phyloP scores from a whole-genome alignment of 805 yeast genomes.

The Cyberlindnera americana region DNA sequence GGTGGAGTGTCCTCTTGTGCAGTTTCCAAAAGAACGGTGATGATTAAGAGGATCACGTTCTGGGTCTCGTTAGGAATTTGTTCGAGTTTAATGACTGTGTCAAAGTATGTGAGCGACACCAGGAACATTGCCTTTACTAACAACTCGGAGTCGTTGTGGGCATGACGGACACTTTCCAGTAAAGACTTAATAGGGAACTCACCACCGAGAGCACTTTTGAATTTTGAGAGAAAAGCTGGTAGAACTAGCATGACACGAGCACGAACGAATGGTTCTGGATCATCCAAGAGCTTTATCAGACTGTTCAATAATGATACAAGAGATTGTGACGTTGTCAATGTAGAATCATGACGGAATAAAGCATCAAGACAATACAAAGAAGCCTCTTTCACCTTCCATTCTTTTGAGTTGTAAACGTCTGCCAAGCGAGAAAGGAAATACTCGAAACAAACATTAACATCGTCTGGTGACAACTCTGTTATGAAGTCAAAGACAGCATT shows the following conservation, averaged over 20 bases:
- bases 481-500: slow-evolving; percentile 58
- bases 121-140: slow-evolving; percentile 33
- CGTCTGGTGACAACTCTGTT: slow-evolving; percentile 42
- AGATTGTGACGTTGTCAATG: slow-evolving; percentile 27
- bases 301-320: slow-evolving; percentile 11
- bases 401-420: slow-evolving; percentile 9
- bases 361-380: slow-evolving; percentile 50
- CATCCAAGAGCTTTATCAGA: slow-evolving; percentile 12
- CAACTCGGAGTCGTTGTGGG: slow-evolving; percentile 30
- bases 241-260: slow-evolving; percentile 48
- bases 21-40: slow-evolving; percentile 41
- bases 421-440: slow-evolving; percentile 9
- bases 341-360: slow-evolving; percentile 36
- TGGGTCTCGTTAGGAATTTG: slow-evolving; percentile 23
- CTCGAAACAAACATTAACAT: slow-evolving; percentile 29
- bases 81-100: slow-evolving; percentile 32
- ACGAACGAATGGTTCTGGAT: slow-evolving; percentile 37
- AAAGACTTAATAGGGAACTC: slow-evolving; percentile 31
- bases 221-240: slow-evolving; percentile 57
- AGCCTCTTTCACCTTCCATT: slow-evolving; percentile 46
- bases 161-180: slow-evolving; percentile 20
- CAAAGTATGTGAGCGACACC: slow-evolving; percentile 52
- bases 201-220: slow-evolving; percentile 32
- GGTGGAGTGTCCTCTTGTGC: slow-evolving; percentile 81
- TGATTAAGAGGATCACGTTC: slow-evolving; percentile 27